Evolutionary conservation across 2,329 filamentous ascomycete genomes (phyloP).

Genomic region (Magnaporthiopsis rhizophila): DNA sequence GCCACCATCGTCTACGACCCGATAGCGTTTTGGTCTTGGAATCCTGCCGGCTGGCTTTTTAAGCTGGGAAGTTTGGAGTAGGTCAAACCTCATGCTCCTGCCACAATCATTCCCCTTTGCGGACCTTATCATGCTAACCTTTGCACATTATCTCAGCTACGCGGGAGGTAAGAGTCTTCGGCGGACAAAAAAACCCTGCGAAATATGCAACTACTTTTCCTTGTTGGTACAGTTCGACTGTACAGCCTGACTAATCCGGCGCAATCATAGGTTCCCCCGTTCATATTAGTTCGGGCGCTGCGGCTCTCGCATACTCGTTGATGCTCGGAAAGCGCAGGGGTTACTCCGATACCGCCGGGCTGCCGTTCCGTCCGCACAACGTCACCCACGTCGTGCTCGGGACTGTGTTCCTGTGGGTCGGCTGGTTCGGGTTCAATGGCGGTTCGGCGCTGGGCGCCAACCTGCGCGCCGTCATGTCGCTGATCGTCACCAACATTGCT

Average conservation of each 20-base stretch:
- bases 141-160: too few species aligned
- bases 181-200: too few species aligned
- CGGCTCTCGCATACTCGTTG: conserved; percentile 82
- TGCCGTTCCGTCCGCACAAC: conserved; percentile 90
- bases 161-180: too few species aligned
- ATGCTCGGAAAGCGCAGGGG: conserved; percentile 82
- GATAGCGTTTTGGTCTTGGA: conserved; percentile 95
- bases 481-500: conserved; percentile 76
- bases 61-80: conserved; percentile 60
- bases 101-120: too few species aligned
- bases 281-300: conserved; percentile 75
- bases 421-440: conserved; percentile 93
- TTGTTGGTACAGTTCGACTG: too few species aligned
- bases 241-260: too few species aligned
- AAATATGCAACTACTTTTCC: too few species aligned
- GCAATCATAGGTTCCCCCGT: conserved; percentile 66
- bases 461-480: conserved; percentile 78
- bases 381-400: conserved; percentile 88
- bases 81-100: conserved; percentile 41
- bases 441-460: conserved; percentile 76
- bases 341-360: conserved; percentile 69
- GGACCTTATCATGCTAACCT: too few species aligned
- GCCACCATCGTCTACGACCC: conserved; percentile 84
- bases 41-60: conserved; percentile 71
- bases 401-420: conserved; percentile 90